Evolutionary conservation across 768 basidiomycete genomes (phyloP), one percentile per base, ranked within the genome.

Genomic region (Mycena maculata): DNA sequence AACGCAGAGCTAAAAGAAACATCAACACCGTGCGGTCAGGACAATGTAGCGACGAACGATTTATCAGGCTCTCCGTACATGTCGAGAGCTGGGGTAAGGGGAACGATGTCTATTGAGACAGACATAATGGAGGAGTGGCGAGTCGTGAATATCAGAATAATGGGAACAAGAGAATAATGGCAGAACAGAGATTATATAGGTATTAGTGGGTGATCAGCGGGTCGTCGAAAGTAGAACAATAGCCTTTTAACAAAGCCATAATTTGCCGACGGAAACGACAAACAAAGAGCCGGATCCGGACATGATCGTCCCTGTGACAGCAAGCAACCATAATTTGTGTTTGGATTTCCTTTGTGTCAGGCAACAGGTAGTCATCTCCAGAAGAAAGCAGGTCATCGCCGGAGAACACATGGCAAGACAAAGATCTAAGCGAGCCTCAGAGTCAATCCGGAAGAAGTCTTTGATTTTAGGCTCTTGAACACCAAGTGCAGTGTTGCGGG

Each of bases 41-140:
- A 50, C 13, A 52, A 23, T 33, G 33, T 10, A 59, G 16, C 8
- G 28, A 60, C 91, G 80, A 75, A 94, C 94, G 80, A 83, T 58
- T 82, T 68, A 76, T 92, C 88, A 9, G 88, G 85, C 30, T 86
- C 83, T 60, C 93, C 94, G 73, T 88, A 88, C 86, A 95, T 88
- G 73, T 90, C 86, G 70, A 95, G 77, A 31, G 83, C 78, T 53
- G 82, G 72, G 41, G 87, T 80, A 60, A 84, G 81, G 0, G 93
- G 90, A 31, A 87, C 78, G 66, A 95, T 90, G 57, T 85, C 80
- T 63, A 95, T 75, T 53, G 86, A 82, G 72, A 94, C 80, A 42
- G 91, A 83, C 92, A 94, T 94, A 71, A 68, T 66, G 72, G 74
- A 49, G 90, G 82, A 91, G 92, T 93, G 72, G 63, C 59, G 70